Conservation (phyloP, 208 protist species). For the Leptomonas seymouri region DNA sequence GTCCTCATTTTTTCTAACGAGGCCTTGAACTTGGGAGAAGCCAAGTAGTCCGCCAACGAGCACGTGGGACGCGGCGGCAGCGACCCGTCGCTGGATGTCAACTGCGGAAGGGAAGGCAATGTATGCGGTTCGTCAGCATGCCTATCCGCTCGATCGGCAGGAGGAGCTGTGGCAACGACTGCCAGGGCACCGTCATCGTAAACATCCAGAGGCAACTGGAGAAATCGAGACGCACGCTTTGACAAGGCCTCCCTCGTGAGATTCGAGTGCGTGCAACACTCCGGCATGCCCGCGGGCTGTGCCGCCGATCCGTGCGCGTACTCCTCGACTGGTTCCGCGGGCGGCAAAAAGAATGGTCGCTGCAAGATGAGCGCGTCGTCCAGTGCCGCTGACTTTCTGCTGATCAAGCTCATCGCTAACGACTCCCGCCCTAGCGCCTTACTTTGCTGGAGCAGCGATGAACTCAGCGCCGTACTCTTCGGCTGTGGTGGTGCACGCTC, state of each 20-base stretch:
- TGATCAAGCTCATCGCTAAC: constrained; percentile 3
- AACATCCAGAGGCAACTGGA: too few species aligned
- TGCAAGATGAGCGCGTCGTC: constrained; percentile 10
- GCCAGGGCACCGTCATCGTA: background rate
- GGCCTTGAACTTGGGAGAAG: background rate
- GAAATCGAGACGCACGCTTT: too few species aligned
- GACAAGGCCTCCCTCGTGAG: background rate
- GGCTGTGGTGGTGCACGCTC: constrained; percentile 37
- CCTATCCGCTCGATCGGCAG: background rate
- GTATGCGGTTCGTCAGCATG: background rate
- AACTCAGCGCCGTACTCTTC: background rate
- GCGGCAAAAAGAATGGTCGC: constrained; percentile 7
- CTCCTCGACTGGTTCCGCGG: background rate
- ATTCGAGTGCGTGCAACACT: constrained; percentile 4
- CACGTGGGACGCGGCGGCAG: background rate
- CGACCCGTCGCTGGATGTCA: background rate
- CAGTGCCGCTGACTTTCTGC: background rate
- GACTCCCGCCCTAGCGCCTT: background rate
- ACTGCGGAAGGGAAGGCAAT: background rate
- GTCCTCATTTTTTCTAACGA: background rate
- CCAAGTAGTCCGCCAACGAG: constrained; percentile 2
- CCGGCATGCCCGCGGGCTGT: background rate
- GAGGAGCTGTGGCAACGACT: background rate
- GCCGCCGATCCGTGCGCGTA: background rate
- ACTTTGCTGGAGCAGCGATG: background rate